Evolutionary conservation across 352 stramenopile species (phyloP), one percentile per base, ranked within the genome.

Genomic region (Globisporangium acanthophoron): DNA sequence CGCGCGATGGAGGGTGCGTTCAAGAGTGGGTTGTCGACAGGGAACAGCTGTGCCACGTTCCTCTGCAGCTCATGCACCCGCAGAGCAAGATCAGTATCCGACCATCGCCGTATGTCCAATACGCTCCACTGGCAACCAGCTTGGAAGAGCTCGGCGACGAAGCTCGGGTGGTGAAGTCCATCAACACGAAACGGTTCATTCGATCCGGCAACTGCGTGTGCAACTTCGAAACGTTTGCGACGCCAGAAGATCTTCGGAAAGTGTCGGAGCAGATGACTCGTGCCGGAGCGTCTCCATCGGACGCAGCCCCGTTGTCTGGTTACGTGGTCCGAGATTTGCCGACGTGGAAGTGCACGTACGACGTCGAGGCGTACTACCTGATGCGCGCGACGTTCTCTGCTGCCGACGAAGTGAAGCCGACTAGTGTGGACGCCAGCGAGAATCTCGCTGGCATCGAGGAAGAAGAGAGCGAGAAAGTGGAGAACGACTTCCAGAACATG

Each of bases 41-140:
- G 43, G 86, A 94, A 35, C 69, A 93, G 53, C 61, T 90, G 21
- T 94, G 82, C 29, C 73, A 94, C 54, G 81, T 96, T 13, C 86
- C 86, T 21, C 72, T 96, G 11, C 70, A 92, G 47, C 73, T 96
- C 35, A 91, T 94, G 16, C 86, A 96, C 35, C 80, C 84, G 12
- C 82, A 93, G 27, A 93, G 82, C 64, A 92, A 93, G 66, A 88
- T 96, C 58, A 96, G 86, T 67, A 80, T 96, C 43, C 71, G 80
- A 1, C 86, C 86, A 56, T 96, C 84, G 1, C 79, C 81, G 7
- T 90, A 90, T 49, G 83, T 93, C 18, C 82, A 94, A 48, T 96
- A 93, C 61, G 86, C 86, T 11, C 86, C 86, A 29, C 49, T 96
- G 6, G 81, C 84, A 37, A 89, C 86, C 9, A 91, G 74, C 40